These are phyloP conservation scores for Lichtheimia ramosa DNA, from an alignment of 371 early-diverging fungal genomes.

Conservation along the genomic window DNA sequence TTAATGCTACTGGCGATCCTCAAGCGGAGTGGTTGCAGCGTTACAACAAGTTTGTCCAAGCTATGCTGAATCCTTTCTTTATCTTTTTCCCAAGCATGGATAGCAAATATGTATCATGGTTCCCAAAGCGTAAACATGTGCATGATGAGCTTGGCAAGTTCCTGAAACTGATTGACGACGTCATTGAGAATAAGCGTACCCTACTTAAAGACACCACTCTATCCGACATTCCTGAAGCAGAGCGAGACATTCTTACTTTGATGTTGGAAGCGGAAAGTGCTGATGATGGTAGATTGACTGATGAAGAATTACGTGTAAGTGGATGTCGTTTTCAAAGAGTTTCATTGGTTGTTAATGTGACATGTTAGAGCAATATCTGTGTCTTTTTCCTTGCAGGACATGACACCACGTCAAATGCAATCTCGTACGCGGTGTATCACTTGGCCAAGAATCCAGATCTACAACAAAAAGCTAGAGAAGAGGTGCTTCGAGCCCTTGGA, in stretches of 20 bases:
- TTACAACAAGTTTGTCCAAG: slow-evolving; percentile 19
- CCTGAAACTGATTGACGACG: slow-evolving; percentile 30
- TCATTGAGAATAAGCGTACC: slow-evolving; percentile 34
- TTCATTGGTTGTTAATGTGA: background rate
- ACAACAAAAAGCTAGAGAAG: slow-evolving; percentile 43
- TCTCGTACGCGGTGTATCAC: slow-evolving; percentile 21
- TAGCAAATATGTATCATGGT: slow-evolving; percentile 7
- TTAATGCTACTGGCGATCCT: slow-evolving; percentile 12
- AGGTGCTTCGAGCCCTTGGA: slow-evolving; percentile 46
- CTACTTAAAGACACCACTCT: background rate
- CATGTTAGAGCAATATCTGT: slow-evolving; percentile 42
- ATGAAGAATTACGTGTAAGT: slow-evolving; percentile 19
- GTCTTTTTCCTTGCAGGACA: slow-evolving; percentile 45
- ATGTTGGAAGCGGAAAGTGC: slow-evolving; percentile 36
- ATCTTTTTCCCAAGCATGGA: slow-evolving; percentile 24
- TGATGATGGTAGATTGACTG: slow-evolving; percentile 14
- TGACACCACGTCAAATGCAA: slow-evolving; percentile 44
- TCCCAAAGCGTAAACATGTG: slow-evolving; percentile 25
- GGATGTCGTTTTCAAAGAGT: no score
- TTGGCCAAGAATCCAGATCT: slow-evolving; percentile 32
- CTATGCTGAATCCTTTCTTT: slow-evolving; percentile 15
- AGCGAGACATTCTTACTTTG: slow-evolving; percentile 46
- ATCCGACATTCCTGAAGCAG: slow-evolving; percentile 22
- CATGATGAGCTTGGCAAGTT: slow-evolving; percentile 35
- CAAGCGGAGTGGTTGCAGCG: slow-evolving; percentile 9